Conservation (phyloP, 2,329 filamentous ascomycete genomes). For the Gremmenia infestans region DNA sequence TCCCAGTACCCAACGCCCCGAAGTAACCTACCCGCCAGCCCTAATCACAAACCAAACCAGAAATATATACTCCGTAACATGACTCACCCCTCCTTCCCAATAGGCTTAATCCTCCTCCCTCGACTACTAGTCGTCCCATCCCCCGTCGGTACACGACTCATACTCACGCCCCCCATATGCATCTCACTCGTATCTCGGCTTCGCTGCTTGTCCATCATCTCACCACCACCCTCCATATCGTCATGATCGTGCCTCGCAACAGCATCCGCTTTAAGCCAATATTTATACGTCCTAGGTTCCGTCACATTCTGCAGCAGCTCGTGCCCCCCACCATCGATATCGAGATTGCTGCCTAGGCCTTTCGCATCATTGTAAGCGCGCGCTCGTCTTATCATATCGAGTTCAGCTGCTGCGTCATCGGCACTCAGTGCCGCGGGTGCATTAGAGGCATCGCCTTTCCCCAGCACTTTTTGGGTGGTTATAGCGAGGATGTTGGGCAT, state of each 20-base stretch:
- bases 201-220: constrained; percentile 14
- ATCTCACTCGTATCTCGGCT: constrained; percentile 14
- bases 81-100: neutral
- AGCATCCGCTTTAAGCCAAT: constrained; percentile 17
- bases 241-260: constrained; percentile 7
- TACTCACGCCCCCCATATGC: constrained; percentile 10
- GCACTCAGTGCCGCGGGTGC: constrained; percentile 17
- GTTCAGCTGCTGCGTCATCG: constrained; percentile 26
- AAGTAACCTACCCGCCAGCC: neutral
- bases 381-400: constrained; percentile 27
- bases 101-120: constrained; percentile 25
- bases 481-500: constrained; percentile 26
- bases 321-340: constrained; percentile 26
- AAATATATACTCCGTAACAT: neutral
- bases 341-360: constrained; percentile 28
- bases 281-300: constrained; percentile 11
- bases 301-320: constrained; percentile 22
- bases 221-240: constrained; percentile 10
- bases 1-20: too few species aligned
- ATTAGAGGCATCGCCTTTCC: constrained; percentile 20
- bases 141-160: constrained; percentile 6
- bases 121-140: constrained; percentile 13
- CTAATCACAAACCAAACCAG: neutral
- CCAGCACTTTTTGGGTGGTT: constrained; percentile 22
- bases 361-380: constrained; percentile 27